phyloP scores from a whole-genome alignment of 2,329 filamentous ascomycete species.

The Fusarium anguioides region DNA sequence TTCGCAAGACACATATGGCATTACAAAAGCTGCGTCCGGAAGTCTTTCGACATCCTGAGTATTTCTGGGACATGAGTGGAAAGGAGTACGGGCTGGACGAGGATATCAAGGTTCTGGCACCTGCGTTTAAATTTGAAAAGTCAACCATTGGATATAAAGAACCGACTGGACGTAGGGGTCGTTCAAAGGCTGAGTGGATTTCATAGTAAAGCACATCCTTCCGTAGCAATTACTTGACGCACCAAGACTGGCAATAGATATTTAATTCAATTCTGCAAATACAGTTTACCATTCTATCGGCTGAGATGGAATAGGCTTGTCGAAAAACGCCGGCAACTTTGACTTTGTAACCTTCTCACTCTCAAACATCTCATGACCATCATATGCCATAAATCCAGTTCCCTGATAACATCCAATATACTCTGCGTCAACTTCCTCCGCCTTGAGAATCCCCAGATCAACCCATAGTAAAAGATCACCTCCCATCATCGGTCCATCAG shows the following conservation, averaged over 20 bases:
- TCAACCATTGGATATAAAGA: not conserved
- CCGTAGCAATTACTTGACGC: too few relatives aligned
- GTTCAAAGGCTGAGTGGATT: not conserved
- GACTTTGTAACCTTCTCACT: not conserved
- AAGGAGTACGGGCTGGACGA: not conserved
- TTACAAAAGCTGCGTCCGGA: not conserved
- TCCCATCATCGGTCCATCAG: conserved; percentile 15
- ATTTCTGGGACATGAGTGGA: conserved; percentile 2
- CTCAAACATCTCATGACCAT: conserved; percentile 29
- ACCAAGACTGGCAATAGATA: too few relatives aligned
- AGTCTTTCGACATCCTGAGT: not conserved
- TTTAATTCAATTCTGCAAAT: too few relatives aligned
- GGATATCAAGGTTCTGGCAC: not conserved
- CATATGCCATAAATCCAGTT: conserved; percentile 28
- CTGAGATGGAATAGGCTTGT: not conserved
- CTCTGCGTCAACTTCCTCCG: conserved; percentile 29
- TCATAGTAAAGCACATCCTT: too few relatives aligned
- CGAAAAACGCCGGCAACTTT: not conserved
- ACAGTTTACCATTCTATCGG: conserved; percentile 1
- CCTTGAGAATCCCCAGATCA: conserved; percentile 28
- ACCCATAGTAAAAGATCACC: conserved; percentile 31
- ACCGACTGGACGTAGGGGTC: not conserved
- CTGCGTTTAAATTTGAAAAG: conserved; percentile 1
- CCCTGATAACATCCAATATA: conserved; percentile 31
- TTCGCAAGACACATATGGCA: not conserved